A percentile compares a stretch with the other conserved stretches of the same genome.
phyloP scores from a whole-genome alignment of 768 basidiomycete species.

The Boletus pseudo-olivaceus region DNA sequence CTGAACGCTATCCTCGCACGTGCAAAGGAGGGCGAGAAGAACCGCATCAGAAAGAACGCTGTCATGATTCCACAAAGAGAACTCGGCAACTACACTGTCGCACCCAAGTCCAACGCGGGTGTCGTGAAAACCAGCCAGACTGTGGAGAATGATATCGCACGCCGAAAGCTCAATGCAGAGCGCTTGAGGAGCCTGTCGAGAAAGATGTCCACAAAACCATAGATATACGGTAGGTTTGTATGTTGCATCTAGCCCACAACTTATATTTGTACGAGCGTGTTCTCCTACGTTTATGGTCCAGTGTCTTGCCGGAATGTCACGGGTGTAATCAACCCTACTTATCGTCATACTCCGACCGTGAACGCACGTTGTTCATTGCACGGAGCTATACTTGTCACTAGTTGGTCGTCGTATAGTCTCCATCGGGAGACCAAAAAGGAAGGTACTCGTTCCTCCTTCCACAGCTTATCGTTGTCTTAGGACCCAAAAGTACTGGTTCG shows the following conservation, averaged over 20 bases:
- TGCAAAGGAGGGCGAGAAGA: conserved; percentile 65
- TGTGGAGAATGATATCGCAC: conserved; percentile 71
- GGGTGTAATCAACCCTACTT: not conserved
- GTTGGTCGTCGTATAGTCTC: not conserved
- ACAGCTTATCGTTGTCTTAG: not conserved
- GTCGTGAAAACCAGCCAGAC: conserved; percentile 48
- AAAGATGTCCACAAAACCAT: conserved; percentile 36
- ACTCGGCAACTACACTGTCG: conserved; percentile 75
- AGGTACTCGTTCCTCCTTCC: not conserved
- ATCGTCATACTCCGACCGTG: not conserved
- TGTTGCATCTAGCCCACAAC: not conserved
- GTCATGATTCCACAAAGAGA: conserved; percentile 80
- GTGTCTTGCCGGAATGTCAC: not conserved
- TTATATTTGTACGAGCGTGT: conserved; percentile 6
- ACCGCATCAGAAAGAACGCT: conserved; percentile 69
- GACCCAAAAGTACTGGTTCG: not conserved
- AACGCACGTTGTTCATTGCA: not conserved
- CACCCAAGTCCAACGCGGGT: conserved; percentile 59
- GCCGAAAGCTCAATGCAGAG: conserved; percentile 72
- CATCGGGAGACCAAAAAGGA: not conserved
- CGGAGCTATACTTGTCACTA: not conserved
- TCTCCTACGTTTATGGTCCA: not conserved
- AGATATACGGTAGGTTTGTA: not conserved
- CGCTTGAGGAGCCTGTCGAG: conserved; percentile 61
- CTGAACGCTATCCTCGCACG: conserved; percentile 68